These are phyloP conservation scores for Cytospora leucostoma DNA, from an alignment of 2,329 filamentous ascomycete species.

Conservation along the genomic window DNA sequence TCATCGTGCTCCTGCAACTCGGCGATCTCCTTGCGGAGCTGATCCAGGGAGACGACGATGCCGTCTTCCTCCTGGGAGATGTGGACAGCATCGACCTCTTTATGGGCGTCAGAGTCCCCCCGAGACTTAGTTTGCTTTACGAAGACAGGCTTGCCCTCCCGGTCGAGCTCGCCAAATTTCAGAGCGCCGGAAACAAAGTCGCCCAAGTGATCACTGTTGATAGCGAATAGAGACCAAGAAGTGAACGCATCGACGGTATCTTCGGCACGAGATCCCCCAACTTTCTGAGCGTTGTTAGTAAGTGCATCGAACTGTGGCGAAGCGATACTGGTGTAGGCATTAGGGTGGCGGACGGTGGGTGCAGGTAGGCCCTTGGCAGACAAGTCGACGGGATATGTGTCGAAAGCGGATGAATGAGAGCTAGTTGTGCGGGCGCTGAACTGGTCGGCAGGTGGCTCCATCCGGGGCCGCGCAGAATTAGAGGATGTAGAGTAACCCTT, in stretches of 20 bases:
- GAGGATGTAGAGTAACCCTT: conserved; percentile 9
- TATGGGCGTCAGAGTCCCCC: conserved; percentile 44
- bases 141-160: conserved; percentile 57
- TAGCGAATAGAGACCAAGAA: conserved; percentile 28
- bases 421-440: neutral
- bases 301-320: neutral
- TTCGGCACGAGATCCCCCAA: conserved; percentile 43
- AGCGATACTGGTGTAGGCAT: neutral
- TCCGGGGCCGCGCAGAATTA: neutral
- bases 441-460: neutral
- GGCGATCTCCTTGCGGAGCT: conserved; percentile 60
- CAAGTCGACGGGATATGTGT: neutral
- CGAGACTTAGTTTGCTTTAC: conserved; percentile 55
- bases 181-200: conserved; percentile 59
- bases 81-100: conserved; percentile 51
- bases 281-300: neutral
- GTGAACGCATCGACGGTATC: conserved; percentile 55
- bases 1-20: conserved; percentile 59
- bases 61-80: conserved; percentile 57
- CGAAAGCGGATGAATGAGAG: neutral
- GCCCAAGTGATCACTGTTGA: conserved; percentile 47
- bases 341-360: neutral
- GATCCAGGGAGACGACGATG: conserved; percentile 63
- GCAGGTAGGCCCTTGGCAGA: neutral
- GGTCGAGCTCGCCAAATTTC: conserved; percentile 45